Evolutionary conservation across 495 filamentous ascomycete genomes (phyloP).

Genomic region (Penicillium argentinense): DNA sequence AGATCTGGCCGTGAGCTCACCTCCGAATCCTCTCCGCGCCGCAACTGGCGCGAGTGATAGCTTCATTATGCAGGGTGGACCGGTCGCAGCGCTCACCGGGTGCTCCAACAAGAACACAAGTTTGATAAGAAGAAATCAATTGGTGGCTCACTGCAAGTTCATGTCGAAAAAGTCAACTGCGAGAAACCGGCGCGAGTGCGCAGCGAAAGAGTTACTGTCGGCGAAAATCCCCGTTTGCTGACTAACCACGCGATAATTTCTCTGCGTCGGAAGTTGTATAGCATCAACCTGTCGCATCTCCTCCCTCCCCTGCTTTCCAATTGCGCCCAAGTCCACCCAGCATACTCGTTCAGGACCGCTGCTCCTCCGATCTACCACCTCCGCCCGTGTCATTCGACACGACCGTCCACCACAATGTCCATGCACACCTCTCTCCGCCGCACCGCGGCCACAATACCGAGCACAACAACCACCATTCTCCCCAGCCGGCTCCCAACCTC

Average conservation of each 20-base stretch:
- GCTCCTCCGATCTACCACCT: neutral
- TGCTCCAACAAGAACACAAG: slow-evolving; percentile 8
- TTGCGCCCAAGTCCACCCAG: slow-evolving; percentile 1
- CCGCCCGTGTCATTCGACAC: neutral
- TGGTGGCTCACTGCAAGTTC: neutral
- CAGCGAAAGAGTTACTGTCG: slow-evolving; percentile 11
- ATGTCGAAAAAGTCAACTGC: slow-evolving; percentile 16
- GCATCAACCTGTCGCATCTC: slow-evolving; percentile 16
- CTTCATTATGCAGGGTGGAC: slow-evolving; percentile 31
- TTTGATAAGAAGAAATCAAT: neutral
- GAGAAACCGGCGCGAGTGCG: slow-evolving; percentile 5
- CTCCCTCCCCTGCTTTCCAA: slow-evolving; percentile 13
- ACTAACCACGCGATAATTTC: slow-evolving; percentile 35
- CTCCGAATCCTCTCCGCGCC: slow-evolving; percentile 25
- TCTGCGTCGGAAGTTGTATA: slow-evolving; percentile 21
- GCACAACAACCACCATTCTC: slow-evolving; percentile 28
- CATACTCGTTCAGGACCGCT: neutral
- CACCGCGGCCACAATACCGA: slow-evolving; percentile 34
- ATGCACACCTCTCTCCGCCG: slow-evolving; percentile 46
- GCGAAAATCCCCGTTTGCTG: slow-evolving; percentile 19
- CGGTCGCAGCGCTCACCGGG: slow-evolving; percentile 5
- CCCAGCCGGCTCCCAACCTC: slow-evolving; percentile 25
- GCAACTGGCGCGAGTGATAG: slow-evolving; percentile 28
- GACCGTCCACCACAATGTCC: slow-evolving; percentile 29
- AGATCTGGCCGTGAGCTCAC: slow-evolving; percentile 10